Percentiles rank a stretch among this genome's conserved stretches.
Evolutionary conservation across 148 eudicot genomes (phyloP).

Genomic region (Salicornia ramosissima): DNA sequence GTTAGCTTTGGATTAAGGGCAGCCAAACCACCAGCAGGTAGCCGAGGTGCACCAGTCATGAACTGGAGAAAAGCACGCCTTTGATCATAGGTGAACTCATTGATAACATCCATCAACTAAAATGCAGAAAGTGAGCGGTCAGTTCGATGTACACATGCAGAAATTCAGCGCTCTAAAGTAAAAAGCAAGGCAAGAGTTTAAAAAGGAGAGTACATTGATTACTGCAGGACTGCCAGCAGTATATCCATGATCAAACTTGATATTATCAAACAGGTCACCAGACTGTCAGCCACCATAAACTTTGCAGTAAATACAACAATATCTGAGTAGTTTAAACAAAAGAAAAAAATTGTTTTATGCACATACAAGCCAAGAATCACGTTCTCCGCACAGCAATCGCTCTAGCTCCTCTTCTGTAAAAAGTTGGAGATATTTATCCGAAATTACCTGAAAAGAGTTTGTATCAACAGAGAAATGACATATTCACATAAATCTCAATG

Average conservation of each 20-base stretch:
- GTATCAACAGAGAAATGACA: neutral
- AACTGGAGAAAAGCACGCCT: slow-evolving; percentile 86
- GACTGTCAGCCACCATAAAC: slow-evolving; percentile 40
- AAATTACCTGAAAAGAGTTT: slow-evolving; percentile 55
- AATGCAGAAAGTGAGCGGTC: slow-evolving; percentile 8
- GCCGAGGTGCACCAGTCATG: slow-evolving; percentile 93
- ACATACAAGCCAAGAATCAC: slow-evolving; percentile 78
- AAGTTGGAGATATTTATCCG: slow-evolving; percentile 61
- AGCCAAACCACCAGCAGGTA: slow-evolving; percentile 91
- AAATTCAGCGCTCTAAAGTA: neutral
- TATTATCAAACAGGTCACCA: slow-evolving; percentile 68
- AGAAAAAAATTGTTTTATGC: slow-evolving; percentile 1
- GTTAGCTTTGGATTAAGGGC: slow-evolving; percentile 90
- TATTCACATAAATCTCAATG: too few species aligned
- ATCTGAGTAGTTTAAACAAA: neutral
- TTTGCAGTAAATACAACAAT: neutral
- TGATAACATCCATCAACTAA: slow-evolving; percentile 81
- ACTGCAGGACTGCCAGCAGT: slow-evolving; percentile 82
- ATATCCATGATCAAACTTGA: slow-evolving; percentile 95
- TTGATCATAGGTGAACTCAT: slow-evolving; percentile 60
- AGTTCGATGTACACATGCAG: neutral
- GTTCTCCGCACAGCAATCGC: slow-evolving; percentile 79
- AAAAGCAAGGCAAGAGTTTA: neutral
- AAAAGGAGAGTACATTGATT: slow-evolving; percentile 44
- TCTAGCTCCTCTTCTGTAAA: slow-evolving; percentile 88